Base-by-base conservation (phyloP, 2,329 filamentous ascomycete genomes). In the Scytalidium sp. region DNA sequence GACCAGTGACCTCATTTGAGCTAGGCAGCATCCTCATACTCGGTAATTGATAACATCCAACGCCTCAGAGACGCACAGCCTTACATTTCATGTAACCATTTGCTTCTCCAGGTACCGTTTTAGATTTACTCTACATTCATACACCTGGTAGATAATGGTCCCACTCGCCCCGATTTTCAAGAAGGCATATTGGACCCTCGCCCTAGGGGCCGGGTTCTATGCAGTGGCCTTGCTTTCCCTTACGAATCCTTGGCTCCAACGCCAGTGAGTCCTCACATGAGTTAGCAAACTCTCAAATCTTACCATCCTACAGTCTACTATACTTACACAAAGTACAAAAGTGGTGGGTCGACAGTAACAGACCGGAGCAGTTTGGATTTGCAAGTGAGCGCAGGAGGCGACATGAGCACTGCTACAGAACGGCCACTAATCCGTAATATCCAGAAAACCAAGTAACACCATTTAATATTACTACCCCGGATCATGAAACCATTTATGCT, bases 371-470 rank as follows among this genome's bases (percentile, higher is more conserved):
- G 57, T 96, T 90, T 76, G 92, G 92, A 0, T 97, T 96, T 67
- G 83, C 89, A 47, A 88, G 89, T 93, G 68, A 64, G 78, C 68
- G 36, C 13, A 36, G 7, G 25, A 7, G 25, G 25, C 13, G 25
- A 27, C 39, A 29, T 19, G 25, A 27, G 3, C 29, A 32, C 45
- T 29, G 25, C 27, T n/a, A 19, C 44, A 40, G 10, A 32, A 17
- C 29, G 7, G 2, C 32, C 27, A 13, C 45, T 50, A 46, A 47
- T 29, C 41, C 25, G 25, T 29, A 21, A 10, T 9, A 13, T 45
- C 1, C 58, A 93, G 88, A 83, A 64, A 90, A 91, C 59, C 93
- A 97, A 70, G 87, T 96, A 2, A 91, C 90, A 5, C 88, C 93
- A 0, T 97, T 97, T 66, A 83, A 81, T 43, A 70, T 97, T 32